Conservation (phyloP, 2,329 filamentous ascomycete genomes). For the Colletotrichum chlorophyti region DNA sequence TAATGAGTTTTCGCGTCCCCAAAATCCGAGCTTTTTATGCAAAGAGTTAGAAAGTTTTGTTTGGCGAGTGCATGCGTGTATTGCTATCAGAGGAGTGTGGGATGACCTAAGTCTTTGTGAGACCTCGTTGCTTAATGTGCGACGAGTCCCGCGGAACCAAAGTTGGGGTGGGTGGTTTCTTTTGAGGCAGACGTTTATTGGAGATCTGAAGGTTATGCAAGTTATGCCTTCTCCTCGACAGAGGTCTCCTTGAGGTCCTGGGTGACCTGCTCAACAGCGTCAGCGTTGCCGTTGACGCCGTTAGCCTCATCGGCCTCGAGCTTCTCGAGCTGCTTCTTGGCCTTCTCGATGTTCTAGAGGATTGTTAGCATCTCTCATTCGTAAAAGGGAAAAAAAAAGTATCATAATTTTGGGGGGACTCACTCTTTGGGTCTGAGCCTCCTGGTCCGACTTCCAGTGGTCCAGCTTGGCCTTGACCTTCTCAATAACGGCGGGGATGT, state of each 20-base stretch:
- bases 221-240: constrained; percentile 58
- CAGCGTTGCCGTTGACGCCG: constrained; percentile 55
- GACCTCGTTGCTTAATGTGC: no score
- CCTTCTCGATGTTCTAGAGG: constrained; percentile 89
- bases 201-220: neutral
- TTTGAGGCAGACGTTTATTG: constrained; percentile 17
- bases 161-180: neutral
- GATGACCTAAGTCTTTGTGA: no score
- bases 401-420: constrained; percentile 45
- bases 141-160: no score
- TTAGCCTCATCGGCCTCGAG: constrained; percentile 74
- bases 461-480: constrained; percentile 92
- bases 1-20: constrained; percentile 12
- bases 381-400: neutral
- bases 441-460: constrained; percentile 91
- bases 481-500: constrained; percentile 80
- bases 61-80: constrained; percentile 5
- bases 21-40: constrained; percentile 23
- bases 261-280: constrained; percentile 61
- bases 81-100: no score
- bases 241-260: constrained; percentile 59
- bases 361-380: constrained; percentile 36
- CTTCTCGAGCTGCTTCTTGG: constrained; percentile 91
- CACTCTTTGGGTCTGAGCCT: constrained; percentile 88
- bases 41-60: neutral